Evolutionary conservation across 2,329 filamentous ascomycete species (phyloP), one percentile per base, ranked within the genome.

Genomic region (Penicillium sp.): DNA sequence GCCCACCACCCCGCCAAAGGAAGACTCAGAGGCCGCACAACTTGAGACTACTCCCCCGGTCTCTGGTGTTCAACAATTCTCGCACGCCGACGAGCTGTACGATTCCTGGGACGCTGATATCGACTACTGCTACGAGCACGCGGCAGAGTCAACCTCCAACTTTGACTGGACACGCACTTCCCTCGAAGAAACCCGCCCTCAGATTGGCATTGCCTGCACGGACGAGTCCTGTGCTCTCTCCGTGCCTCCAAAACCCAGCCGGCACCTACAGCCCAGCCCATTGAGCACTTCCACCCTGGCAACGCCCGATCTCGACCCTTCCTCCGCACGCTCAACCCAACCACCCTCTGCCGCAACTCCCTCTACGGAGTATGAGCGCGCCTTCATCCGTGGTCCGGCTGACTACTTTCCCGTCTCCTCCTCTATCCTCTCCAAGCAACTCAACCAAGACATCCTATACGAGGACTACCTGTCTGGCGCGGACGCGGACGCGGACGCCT

Each of bases 31-130:
- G 19, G 14, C 40, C 31, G 63, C 62, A 39, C 63, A 66, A 16
- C 56, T 57, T 35, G 62, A 62, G 19, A 50, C 56, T 50, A 65
- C 55, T 43, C 54, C 52, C 24, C 66, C 59, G 40, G 37, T 62
- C 60, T 39, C 65, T 60, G 27, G 57, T 62, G 55, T 61, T 31
- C 56, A 60, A 54, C 54, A 66, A 49, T 56, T 60, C 53, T 55
- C 64, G 55, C 60, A 60, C 61, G 65, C 69, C 43, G 72, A 72
- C 33, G 70, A 71, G 35, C 64, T 74, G 37, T 73, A 72, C 56
- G 73, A 74, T 47, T 82, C 81, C 1, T 87, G 85, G 85, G 85
- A 87, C 65, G 84, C 85, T 40, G 84, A 86, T 60, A 83, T 87
- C 56, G 85, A 87, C 63, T 87, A 83, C 66, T 85, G 83, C 66